phyloP scores from a whole-genome alignment of 2,329 filamentous ascomycete species.

The Didymella glomerata region DNA sequence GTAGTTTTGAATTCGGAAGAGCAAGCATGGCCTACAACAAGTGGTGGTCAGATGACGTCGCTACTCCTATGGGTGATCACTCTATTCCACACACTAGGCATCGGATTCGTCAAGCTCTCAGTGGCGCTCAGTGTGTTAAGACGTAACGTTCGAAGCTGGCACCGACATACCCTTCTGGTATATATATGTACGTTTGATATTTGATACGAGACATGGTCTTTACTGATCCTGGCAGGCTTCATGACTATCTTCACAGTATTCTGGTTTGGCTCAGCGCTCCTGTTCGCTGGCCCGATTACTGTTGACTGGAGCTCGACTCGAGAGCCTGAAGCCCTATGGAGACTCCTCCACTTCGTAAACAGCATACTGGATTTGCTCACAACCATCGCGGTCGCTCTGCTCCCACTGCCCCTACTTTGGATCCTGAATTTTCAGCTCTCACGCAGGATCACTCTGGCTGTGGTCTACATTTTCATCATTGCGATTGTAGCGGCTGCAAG shows the following conservation, averaged over 20 bases:
- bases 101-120: conserved; percentile 58
- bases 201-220: background rate
- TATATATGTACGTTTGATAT: conserved; percentile 50
- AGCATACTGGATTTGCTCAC: conserved; percentile 6
- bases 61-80: conserved; percentile 43
- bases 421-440: background rate
- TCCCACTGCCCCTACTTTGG: conserved; percentile 5
- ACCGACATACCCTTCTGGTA: conserved; percentile 52
- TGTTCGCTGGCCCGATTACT: conserved; percentile 57
- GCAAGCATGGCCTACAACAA: background rate
- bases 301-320: conserved; percentile 54
- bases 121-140: conserved; percentile 57
- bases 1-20: background rate
- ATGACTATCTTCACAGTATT: conserved; percentile 50
- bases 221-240: conserved; percentile 23
- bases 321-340: background rate
- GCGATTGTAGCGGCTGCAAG: background rate
- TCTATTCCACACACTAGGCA: conserved; percentile 55
- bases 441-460: background rate
- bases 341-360: conserved; percentile 8
- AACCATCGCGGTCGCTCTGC: background rate
- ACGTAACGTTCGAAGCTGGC: conserved; percentile 47
- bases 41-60: background rate
- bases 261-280: conserved; percentile 56
- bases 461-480: background rate